Conservation (phyloP, 768 basidiomycete genomes). For the Lenzites betulinus region DNA sequence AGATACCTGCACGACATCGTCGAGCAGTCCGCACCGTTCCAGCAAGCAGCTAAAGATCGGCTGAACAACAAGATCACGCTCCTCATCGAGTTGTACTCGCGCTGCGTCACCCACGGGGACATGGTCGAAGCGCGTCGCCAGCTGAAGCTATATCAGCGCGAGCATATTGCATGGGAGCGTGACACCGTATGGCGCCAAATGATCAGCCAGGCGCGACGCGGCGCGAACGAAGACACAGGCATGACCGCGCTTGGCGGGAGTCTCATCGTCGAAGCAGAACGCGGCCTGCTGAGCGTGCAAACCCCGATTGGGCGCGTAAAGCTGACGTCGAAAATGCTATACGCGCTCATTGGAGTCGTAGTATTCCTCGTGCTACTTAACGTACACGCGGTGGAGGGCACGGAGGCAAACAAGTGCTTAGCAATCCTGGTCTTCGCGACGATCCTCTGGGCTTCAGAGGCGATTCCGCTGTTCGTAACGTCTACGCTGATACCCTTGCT, state of each 20-base stretch:
- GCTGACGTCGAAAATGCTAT: slow-evolving; percentile 64
- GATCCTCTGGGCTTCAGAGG: slow-evolving; percentile 96
- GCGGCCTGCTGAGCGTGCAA: slow-evolving; percentile 42
- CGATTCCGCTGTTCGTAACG: slow-evolving; percentile 97
- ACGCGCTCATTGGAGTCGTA: slow-evolving; percentile 54
- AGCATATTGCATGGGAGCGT: slow-evolving; percentile 95
- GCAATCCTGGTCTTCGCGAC: slow-evolving; percentile 90
- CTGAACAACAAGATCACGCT: slow-evolving; percentile 58
- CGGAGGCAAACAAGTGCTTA: slow-evolving; percentile 85
- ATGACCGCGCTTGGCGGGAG: slow-evolving; percentile 26
- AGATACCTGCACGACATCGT: slow-evolving; percentile 73
- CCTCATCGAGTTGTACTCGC: slow-evolving; percentile 76
- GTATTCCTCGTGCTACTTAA: slow-evolving; percentile 67
- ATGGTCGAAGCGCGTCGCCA: slow-evolving; percentile 69
- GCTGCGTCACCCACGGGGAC: slow-evolving; percentile 82
- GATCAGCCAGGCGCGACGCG: slow-evolving; percentile 80
- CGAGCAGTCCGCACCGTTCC: slow-evolving; percentile 70
- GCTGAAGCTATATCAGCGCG: slow-evolving; percentile 83
- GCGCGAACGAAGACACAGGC: slow-evolving; percentile 41
- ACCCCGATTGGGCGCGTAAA: slow-evolving; percentile 70
- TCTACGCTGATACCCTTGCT: slow-evolving; percentile 87
- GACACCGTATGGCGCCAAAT: slow-evolving; percentile 98
- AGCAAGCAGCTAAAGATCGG: slow-evolving; percentile 57
- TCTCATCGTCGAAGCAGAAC: slow-evolving; percentile 48
- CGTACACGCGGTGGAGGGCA: slow-evolving; percentile 55